Percentiles rank a stretch among this genome's conserved stretches.
These are phyloP conservation scores for Penicillium sp. DNA, from an alignment of 2,329 filamentous ascomycete genomes.

Conservation along the genomic window DNA sequence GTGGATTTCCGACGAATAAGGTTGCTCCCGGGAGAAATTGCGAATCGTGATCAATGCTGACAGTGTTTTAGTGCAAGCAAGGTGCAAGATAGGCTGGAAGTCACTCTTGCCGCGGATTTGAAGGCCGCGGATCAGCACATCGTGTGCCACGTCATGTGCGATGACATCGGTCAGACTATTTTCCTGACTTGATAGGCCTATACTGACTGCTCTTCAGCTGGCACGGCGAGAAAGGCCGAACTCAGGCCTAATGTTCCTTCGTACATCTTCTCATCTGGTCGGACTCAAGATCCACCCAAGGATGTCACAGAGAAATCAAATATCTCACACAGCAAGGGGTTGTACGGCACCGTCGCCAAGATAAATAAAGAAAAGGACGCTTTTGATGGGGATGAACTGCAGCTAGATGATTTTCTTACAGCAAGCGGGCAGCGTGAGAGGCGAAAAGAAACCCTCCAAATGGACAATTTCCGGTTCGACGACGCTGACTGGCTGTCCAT, in stretches of 20 bases:
- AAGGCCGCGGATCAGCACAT: slow-evolving; percentile 57
- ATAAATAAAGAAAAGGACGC: slow-evolving; percentile 42
- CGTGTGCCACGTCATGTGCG: slow-evolving; percentile 72
- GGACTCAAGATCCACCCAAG: slow-evolving; percentile 18
- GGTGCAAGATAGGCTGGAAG: slow-evolving; percentile 59
- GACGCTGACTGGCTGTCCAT: slow-evolving; percentile 25
- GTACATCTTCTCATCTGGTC: slow-evolving; percentile 42
- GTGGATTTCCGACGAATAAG: slow-evolving; percentile 65
- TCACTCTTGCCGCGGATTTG: slow-evolving; percentile 60
- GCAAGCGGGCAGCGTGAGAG: slow-evolving; percentile 15
- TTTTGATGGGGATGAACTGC: slow-evolving; percentile 53
- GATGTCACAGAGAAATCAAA: background rate
- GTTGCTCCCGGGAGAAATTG: slow-evolving; percentile 32
- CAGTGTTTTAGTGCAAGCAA: slow-evolving; percentile 55
- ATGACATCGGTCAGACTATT: slow-evolving; percentile 64
- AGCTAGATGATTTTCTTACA: slow-evolving; percentile 53
- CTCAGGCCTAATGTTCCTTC: slow-evolving; percentile 51
- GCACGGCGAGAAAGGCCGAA: slow-evolving; percentile 54
- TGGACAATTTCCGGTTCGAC: slow-evolving; percentile 7
- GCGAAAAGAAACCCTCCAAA: background rate
- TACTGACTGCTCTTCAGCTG: slow-evolving; percentile 44
- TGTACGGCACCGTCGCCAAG: background rate
- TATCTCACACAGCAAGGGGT: background rate
- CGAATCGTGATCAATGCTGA: slow-evolving; percentile 17
- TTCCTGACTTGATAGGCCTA: background rate